Evolutionary conservation across 371 early-diverging fungal genomes (phyloP).

Genomic region (Syncephalis plumigaleata): DNA sequence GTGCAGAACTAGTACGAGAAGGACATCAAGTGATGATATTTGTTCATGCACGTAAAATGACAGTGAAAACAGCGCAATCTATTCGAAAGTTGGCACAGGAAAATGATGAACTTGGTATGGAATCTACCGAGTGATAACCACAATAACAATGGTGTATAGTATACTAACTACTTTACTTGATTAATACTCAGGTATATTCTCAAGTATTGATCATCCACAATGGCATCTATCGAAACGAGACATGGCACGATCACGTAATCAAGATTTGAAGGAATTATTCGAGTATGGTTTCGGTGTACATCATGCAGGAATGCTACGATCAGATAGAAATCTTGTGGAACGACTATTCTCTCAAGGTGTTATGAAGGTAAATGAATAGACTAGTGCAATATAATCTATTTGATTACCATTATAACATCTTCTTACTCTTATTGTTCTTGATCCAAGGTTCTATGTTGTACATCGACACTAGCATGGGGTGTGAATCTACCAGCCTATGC

Average conservation of each 20-base stretch:
- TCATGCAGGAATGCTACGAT: conserved; percentile 93
- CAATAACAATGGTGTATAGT: background rate
- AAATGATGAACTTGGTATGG: conserved; percentile 12
- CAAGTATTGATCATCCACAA: conserved; percentile 16
- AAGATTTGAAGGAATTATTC: conserved; percentile 75
- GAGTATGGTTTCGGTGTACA: conserved; percentile 86
- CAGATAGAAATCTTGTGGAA: conserved; percentile 83
- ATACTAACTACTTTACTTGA: background rate
- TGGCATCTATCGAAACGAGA: conserved; percentile 15
- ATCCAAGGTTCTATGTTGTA: conserved; percentile 82
- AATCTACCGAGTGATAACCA: too few relatives aligned
- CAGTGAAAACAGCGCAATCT: conserved; percentile 77
- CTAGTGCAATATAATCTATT: too few relatives aligned
- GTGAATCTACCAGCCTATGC: conserved; percentile 99
- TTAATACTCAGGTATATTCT: conserved; percentile 21
- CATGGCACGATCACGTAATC: conserved; percentile 49
- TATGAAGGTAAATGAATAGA: conserved; percentile 25
- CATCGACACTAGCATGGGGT: conserved; percentile 99
- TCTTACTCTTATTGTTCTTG: background rate
- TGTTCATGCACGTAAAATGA: conserved; percentile 94
- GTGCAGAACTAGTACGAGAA: conserved; percentile 38
- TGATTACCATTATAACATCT: background rate
- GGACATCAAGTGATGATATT: conserved; percentile 98
- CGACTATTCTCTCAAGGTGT: conserved; percentile 79
- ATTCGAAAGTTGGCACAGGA: conserved; percentile 54